Base-by-base conservation (phyloP, 2,329 filamentous ascomycete species). In the Macrophomina tecta region DNA sequence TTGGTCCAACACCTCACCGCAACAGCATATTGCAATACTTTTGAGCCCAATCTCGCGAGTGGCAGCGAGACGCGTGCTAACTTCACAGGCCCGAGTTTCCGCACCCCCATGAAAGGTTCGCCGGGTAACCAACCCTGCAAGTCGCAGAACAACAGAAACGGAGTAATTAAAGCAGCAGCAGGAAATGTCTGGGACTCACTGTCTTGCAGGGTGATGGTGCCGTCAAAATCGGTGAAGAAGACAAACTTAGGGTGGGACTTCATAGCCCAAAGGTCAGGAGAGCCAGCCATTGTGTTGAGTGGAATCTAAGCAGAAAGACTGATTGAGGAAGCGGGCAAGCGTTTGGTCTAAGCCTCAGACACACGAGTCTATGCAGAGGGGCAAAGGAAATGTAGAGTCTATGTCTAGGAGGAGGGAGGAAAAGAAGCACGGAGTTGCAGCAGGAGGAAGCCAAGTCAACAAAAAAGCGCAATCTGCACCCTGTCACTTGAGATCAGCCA, bases 211-310 rank as follows among this genome's bases (percentile, higher is more conserved):
- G 94, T 97, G 77, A 97, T 94, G 64, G 94, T 98, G 75, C 95
- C 95, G 81, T 99, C 95, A 77, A 98, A 98, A 82, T 99, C 95
- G 72, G 94, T 97, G 84, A 98, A 98, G 87, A 99, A 97, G 84
- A 99, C 94, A 83, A 92, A 91, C 81, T 93, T 91, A 62, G 94
- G 94, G 77, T 91, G 89, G 67, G 76, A 78, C 70, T 81, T 78
- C 80, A 84, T 79, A 53, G 82, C 81, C 58, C 78, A 78, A 58
- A 84, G 77, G 42, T 80, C 77, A 48, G 75, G 71, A 60, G 72
- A 11, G 40, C 56, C 67, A 58, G 73, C 72, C 73, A 74, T 73
- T 28, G 65, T 72, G 67, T 64, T 32, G 46, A 42, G 51, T 49
- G 42, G 60, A 42, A 51, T 52, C n/a, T 28, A 40, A 64, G 56